Percentiles rank a stretch among this genome's conserved stretches.
Conservation (phyloP, 441 rosid genomes). For the Gossypium gossypioides region DNA sequence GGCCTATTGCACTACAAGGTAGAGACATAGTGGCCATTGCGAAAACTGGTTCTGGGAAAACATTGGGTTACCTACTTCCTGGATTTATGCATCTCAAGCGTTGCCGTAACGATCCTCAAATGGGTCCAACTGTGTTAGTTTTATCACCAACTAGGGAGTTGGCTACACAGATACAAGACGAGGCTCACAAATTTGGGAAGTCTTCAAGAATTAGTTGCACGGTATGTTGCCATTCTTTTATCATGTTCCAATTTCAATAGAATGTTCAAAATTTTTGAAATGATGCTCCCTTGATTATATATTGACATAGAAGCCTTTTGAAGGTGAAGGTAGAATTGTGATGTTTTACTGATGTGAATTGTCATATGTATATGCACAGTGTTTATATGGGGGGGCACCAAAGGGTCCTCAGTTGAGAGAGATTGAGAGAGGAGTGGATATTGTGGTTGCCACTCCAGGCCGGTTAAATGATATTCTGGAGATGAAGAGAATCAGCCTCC, state of each 20-base stretch:
- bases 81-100: conserved; percentile 75
- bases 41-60: conserved; percentile 97
- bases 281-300: neutral
- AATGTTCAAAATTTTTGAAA: neutral
- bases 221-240: conserved; percentile 31
- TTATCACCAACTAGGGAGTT: conserved; percentile 96
- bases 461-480: conserved; percentile 93
- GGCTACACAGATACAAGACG: conserved; percentile 94
- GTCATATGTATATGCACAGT: conserved; percentile 30
- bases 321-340: neutral
- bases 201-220: conserved; percentile 82
- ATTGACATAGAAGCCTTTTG: neutral
- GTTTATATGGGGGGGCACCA: conserved; percentile 97
- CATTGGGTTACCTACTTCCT: conserved; percentile 86
- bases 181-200: conserved; percentile 86
- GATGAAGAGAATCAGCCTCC: conserved; percentile 83
- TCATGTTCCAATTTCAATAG: neutral
- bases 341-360: conserved; percentile 10
- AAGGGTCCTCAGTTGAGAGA: conserved; percentile 90
- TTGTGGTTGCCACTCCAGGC: conserved; percentile 98
- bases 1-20: conserved; percentile 90
- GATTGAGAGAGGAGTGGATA: conserved; percentile 79
- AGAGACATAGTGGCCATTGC: conserved; percentile 96
- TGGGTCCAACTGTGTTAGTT: conserved; percentile 93
- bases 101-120: conserved; percentile 45